Evolutionary conservation across 2,329 filamentous ascomycete species (phyloP), one percentile per base, ranked within the genome.

Genomic region (Sporothrix euskadiensis): DNA sequence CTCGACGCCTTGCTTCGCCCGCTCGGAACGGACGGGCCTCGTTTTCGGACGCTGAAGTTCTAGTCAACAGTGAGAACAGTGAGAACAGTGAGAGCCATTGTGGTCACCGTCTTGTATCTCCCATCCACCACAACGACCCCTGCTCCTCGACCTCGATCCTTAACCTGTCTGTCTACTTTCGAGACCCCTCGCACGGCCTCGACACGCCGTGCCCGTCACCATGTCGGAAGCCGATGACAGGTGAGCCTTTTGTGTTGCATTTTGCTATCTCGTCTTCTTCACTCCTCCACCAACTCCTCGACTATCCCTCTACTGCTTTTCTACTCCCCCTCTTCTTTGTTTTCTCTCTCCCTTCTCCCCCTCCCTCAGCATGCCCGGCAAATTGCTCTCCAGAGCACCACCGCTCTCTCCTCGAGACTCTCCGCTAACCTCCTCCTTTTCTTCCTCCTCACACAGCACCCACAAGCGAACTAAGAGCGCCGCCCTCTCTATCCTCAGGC

Each of bases 381-480:
- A n/a, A 10, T 2, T 47, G 9, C 39, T 19, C 10, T 6, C 10
- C 26, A 9, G 39, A 35, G 12, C 30, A 7, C 35, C 26, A 14
- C 22, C 59, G 35, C 32, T 47, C 19, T 8, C 57, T n/a, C 19
- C 63, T 16, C 39, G 7, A 30, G 49, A 59, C 10, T 10, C 63
- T 49, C 56, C 22, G 44, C 52, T 54, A 57, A 56, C 16, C 12
- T 6, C 8, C 32, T 56, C 10, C 39, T 47, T 12, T 66, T 47
- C 22, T 66, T 12, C 35, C 26, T 19, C 10, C 22, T 22, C 61
- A 1, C 19, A 12, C 71, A 76, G 74, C 74, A 73, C 76, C 30
- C 87, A 88, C 78, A 87, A 85, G 81, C 86, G 85, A 75, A 87
- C 87, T 73, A 89, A 86, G 79, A 88, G 84, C 56, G 83, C 83